phyloP scores from a whole-genome alignment of 2,329 filamentous ascomycete genomes.

The Neocatenulostroma microsporum region DNA sequence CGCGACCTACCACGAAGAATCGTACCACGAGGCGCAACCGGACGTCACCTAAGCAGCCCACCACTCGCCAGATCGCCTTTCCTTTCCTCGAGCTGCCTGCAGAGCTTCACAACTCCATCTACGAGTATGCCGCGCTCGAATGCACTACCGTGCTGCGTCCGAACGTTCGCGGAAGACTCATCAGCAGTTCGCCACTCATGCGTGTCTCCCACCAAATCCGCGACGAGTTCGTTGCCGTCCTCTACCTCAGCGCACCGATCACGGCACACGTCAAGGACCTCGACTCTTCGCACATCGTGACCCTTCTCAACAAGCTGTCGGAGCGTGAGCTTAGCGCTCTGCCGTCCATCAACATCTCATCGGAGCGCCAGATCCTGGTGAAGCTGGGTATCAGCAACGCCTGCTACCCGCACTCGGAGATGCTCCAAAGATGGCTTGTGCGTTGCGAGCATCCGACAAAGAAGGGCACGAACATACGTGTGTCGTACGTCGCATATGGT shows the following conservation, averaged over 20 bases:
- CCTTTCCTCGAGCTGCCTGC: too few relatives aligned
- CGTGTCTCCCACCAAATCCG: constrained; percentile 1
- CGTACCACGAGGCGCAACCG: too few relatives aligned
- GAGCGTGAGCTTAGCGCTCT: constrained; percentile 1
- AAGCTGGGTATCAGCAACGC: background rate
- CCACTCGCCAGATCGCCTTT: too few relatives aligned
- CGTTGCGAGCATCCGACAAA: constrained; percentile 1
- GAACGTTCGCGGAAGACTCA: background rate
- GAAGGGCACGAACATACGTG: background rate
- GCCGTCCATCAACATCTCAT: background rate
- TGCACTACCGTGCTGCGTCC: background rate
- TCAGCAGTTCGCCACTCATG: background rate
- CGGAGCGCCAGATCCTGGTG: background rate
- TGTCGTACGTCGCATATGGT: background rate
- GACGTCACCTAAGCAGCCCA: too few relatives aligned
- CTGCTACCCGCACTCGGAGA: background rate
- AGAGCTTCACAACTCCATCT: too few relatives aligned
- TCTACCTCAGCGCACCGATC: background rate
- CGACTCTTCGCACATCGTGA: constrained; percentile 1
- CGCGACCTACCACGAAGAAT: too few relatives aligned
- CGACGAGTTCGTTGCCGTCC: background rate
- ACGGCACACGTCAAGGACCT: background rate
- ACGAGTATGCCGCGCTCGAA: too few relatives aligned
- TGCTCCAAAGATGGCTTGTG: background rate
- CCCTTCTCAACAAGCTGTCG: constrained; percentile 1